Conservation (phyloP, 1,284 basidiomycete genomes). For the Tylopilus sp. region DNA sequence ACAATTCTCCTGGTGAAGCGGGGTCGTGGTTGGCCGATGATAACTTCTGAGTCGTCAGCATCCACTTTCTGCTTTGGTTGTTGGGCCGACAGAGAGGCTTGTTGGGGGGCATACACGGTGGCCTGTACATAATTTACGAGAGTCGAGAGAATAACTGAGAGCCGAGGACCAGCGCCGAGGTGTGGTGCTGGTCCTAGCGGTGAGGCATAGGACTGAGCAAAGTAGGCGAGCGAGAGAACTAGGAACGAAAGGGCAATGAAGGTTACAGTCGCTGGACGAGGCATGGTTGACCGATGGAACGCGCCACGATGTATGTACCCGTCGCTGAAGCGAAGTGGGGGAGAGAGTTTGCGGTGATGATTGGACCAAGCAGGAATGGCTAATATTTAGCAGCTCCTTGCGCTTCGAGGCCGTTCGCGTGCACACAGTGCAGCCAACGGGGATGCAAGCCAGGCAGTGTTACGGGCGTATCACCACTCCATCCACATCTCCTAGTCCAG, state of each 20-base stretch:
- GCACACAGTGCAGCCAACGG: conserved; percentile 21
- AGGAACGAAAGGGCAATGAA: conserved; percentile 28
- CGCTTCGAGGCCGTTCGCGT: conserved; percentile 27
- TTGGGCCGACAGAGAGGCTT: conserved; percentile 15
- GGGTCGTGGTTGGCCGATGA: conserved; percentile 27
- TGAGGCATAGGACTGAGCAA: conserved; percentile 31
- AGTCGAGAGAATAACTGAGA: conserved; percentile 26
- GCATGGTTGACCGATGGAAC: conserved; percentile 17
- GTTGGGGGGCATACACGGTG: conserved; percentile 17
- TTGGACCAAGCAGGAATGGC: conserved; percentile 10
- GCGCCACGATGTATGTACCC: conserved; percentile 3
- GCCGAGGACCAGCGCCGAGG: conserved; percentile 23
- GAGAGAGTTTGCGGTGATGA: conserved; percentile 5
- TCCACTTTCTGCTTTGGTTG: conserved; percentile 6
- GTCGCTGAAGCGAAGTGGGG: conserved; percentile 2
- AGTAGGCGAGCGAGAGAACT: conserved; percentile 31
- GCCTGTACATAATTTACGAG: conserved; percentile 27
- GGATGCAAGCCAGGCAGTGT: conserved; percentile 22
- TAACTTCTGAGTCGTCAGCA: conserved; percentile 10
- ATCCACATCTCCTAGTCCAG: no score
- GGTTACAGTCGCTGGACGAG: conserved; percentile 18
- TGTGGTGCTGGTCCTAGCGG: conserved; percentile 34
- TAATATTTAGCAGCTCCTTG: conserved; percentile 11
- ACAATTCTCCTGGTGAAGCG: conserved; percentile 43
- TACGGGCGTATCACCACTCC: conserved; percentile 4